A percentile compares a stretch with the other conserved stretches of the same genome.
Conservation (phyloP, 495 filamentous ascomycete genomes). For the Evernia prunastri region DNA sequence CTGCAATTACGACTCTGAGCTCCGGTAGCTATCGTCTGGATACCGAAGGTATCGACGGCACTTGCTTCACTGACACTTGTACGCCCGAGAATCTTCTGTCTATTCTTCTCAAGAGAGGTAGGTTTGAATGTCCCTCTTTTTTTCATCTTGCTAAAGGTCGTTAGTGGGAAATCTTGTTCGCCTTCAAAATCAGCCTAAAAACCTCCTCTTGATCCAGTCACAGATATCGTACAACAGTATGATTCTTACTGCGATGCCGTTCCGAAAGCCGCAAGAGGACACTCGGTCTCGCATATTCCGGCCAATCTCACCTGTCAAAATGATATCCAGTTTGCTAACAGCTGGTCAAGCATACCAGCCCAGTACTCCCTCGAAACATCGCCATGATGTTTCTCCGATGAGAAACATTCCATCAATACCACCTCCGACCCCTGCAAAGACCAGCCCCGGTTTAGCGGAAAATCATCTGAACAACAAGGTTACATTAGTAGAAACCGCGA, state of each 20-base stretch:
- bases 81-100: conserved; percentile 60
- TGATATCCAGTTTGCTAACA: conserved; percentile 76
- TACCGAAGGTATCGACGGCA: conserved; percentile 55
- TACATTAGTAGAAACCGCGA: conserved; percentile 22
- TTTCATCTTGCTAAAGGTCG: conserved; percentile 7
- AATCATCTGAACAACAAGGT: conserved; percentile 33
- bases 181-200: conserved; percentile 61
- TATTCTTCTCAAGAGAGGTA: conserved; percentile 62
- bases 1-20: conserved; percentile 10
- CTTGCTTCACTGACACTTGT: conserved; percentile 59
- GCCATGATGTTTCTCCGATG: conserved; percentile 18
- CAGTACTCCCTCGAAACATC: conserved; percentile 24
- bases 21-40: conserved; percentile 47
- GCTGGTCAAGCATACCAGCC: conserved; percentile 39
- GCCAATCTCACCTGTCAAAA: conserved; percentile 79
- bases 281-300: conserved; percentile 54
- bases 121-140: conserved; percentile 26
- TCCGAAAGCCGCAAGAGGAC: conserved; percentile 54
- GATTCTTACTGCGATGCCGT: conserved; percentile 63
- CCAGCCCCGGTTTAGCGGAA: conserved; percentile 34
- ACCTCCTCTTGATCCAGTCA: conserved; percentile 57
- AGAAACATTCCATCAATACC: conserved; percentile 33
- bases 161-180: conserved; percentile 59
- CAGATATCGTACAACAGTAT: conserved; percentile 64
- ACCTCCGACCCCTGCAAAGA: conserved; percentile 29